Conservation (phyloP, 257 asterid genomes). For the Euphrasia confusa region DNA sequence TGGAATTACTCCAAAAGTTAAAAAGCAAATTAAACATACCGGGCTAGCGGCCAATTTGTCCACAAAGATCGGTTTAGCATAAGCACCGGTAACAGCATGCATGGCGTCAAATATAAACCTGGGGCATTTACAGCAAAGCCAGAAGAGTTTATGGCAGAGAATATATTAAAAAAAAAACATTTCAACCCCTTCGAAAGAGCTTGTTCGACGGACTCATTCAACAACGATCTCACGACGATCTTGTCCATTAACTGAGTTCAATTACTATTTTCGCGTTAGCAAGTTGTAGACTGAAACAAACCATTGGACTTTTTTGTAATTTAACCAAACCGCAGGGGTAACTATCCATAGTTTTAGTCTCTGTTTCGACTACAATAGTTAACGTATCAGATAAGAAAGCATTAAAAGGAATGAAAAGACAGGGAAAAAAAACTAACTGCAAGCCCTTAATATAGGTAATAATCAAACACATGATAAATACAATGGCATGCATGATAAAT, state of each 20-base stretch:
- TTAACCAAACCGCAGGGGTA: no score
- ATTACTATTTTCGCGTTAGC: no score
- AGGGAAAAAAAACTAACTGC: not conserved
- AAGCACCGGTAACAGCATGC: conserved; percentile 99
- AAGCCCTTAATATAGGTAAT: not conserved
- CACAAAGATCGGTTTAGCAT: conserved; percentile 90
- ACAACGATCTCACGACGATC: no score
- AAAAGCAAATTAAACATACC: conserved; percentile 38
- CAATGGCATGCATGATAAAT: not conserved
- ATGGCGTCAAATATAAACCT: conserved; percentile 94
- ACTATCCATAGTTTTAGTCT: no score
- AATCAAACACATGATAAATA: not conserved
- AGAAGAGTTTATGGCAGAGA: no score
- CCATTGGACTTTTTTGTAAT: no score
- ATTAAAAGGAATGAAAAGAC: not conserved
- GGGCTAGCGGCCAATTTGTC: conserved; percentile 86
- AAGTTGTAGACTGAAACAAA: no score
- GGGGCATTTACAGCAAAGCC: conserved; percentile 19
- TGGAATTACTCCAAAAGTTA: not conserved
- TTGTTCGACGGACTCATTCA: no score
- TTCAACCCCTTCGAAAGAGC: no score
- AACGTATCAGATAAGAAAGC: not conserved
- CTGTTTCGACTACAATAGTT: no score
- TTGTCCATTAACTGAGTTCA: no score
- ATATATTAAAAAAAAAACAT: no score